phyloP scores from a whole-genome alignment of 148 eudicot genomes.

The Diospyros kaki region DNA sequence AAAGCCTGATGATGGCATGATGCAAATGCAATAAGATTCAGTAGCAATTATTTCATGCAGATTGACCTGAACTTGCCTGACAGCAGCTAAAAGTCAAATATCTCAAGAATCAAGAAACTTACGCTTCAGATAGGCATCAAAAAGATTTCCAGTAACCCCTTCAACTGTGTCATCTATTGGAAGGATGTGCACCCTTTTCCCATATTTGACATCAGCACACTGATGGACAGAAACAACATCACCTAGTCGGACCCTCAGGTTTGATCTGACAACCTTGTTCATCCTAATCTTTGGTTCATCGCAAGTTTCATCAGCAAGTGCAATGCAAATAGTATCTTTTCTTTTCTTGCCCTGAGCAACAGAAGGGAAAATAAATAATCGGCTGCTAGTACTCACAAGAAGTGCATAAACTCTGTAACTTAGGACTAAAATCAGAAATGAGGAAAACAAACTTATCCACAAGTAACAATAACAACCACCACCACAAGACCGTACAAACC shows the following conservation, averaged over 20 bases:
- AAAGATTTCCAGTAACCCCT: constrained; percentile 76
- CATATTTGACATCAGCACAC: constrained; percentile 81
- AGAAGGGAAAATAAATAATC: not conserved
- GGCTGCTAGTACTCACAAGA: not conserved
- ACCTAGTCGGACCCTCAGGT: constrained; percentile 74
- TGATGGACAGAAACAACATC: constrained; percentile 86
- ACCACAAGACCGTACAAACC: not conserved
- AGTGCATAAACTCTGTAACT: not conserved
- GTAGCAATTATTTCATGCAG: not conserved
- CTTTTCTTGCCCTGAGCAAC: constrained; percentile 68
- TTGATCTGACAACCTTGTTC: constrained; percentile 78
- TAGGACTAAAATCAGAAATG: not conserved
- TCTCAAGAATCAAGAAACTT: constrained; percentile 14
- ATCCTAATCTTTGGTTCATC: constrained; percentile 74
- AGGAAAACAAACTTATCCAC: not conserved
- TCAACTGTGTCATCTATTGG: constrained; percentile 81
- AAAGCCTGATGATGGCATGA: not conserved
- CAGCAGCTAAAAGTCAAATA: not conserved
- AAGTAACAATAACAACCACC: not conserved
- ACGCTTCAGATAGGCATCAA: constrained; percentile 83
- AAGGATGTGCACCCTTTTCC: constrained; percentile 81
- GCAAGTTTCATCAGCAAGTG: constrained; percentile 80
- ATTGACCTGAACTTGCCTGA: not conserved
- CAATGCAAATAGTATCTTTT: constrained; percentile 84
- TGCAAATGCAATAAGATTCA: not conserved